Evolutionary conservation across 2,329 filamentous ascomycete species (phyloP).

Genomic region (Fusarium tupiense): DNA sequence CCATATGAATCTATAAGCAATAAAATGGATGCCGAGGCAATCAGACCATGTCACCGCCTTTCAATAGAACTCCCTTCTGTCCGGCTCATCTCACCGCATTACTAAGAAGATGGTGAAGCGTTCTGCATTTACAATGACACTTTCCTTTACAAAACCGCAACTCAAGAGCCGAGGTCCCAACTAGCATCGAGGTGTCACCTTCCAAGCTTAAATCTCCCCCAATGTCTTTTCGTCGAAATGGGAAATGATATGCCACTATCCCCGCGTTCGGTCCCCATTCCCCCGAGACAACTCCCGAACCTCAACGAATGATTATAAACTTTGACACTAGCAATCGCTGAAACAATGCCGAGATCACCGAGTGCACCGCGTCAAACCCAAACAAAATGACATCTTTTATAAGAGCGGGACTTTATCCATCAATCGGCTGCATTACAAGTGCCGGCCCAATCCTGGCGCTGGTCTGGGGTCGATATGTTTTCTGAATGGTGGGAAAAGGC

Average conservation of each 20-base stretch:
- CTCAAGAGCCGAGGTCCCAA: not conserved
- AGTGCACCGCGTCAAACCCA: not conserved
- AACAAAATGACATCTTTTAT: not conserved
- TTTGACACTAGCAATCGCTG: not conserved
- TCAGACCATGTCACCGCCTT: accelerated
- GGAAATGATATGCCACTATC: conserved; percentile 9
- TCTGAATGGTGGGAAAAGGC: conserved; percentile 29
- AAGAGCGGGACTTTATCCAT: conserved; percentile 8
- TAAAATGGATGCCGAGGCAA: accelerated
- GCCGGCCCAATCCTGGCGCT: not conserved
- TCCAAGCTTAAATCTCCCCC: not conserved
- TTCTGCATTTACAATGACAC: not conserved
- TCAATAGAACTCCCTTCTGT: accelerated
- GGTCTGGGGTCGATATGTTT: not conserved
- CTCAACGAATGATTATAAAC: not conserved
- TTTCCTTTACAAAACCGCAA: not conserved
- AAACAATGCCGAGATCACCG: not conserved
- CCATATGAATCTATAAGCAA: not conserved
- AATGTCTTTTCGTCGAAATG: not conserved
- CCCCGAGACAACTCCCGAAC: not conserved
- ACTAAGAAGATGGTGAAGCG: accelerated
- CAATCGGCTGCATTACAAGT: conserved; percentile 14
- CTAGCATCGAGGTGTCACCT: not conserved
- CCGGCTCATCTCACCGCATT: not conserved
- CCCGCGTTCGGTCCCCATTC: conserved; percentile 5